Base-by-base conservation (phyloP, 2,329 filamentous ascomycete species). In the Neonectria magnoliae region DNA sequence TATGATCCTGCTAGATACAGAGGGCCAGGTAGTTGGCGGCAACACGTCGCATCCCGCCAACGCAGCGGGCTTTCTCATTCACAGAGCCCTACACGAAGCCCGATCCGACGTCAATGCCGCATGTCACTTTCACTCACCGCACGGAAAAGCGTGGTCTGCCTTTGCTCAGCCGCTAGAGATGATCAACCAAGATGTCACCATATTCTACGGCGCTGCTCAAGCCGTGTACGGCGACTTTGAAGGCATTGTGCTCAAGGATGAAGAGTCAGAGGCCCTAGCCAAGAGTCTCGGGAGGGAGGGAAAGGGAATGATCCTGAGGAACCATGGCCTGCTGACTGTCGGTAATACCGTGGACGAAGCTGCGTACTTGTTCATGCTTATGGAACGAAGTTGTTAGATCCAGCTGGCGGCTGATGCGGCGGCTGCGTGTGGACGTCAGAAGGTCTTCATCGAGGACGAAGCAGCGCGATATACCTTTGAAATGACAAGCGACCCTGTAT, bases 51-150 rank as follows among this genome's bases (percentile, higher is more conserved):
- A 51, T 31, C 86, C 88, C 2, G 85, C 87, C n/a, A 91, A 91
- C 72, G 85, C 87, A 1, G 89, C 89, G 0, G 90, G 89, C 1
- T 91, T 91, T 73, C 76, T 90, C 60, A 92, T 92, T 63, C 90
- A 92, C 76, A 83, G 82, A 9, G 88, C 88, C 5, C 80, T 91
- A 9, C 85, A 90, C 77, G 87, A 87, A 77, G 86, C 85, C 2
- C 78, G 89, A 33, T 85, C 87, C 6, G 84, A 90, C 73, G 86
- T 89, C 52, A 82, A 87, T 67, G 89, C 90, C 2, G 87, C 89
- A 11, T 91, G 88, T 74, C 90, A 92, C 71, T 84, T 86, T n/a
- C 90, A 92, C 73, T 85, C 84, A 13, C 83, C 82, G 18, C 83
- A 85, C 14, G 90, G 89, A 0, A 87, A 89, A 58, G 88, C 89